A percentile compares a stretch with the other conserved stretches of the same genome.
Evolutionary conservation across 2,329 filamentous ascomycete species (phyloP).

Genomic region (Fusarium temperatum): DNA sequence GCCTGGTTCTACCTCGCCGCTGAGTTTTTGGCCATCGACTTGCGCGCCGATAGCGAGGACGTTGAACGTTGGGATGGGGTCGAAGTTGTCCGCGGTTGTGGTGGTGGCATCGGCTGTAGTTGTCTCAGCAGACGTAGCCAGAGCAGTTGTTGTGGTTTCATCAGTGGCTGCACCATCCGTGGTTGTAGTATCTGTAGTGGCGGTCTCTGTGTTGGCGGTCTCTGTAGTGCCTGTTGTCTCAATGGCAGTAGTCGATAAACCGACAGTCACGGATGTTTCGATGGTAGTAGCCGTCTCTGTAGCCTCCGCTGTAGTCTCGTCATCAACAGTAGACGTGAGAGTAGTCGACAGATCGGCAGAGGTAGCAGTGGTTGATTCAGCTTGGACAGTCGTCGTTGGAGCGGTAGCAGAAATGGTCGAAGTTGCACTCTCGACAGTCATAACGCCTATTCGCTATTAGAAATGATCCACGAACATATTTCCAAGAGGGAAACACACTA

Average conservation of each 20-base stretch:
- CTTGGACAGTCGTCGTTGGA: neutral
- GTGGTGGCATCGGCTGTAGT: neutral
- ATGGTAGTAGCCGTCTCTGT: neutral
- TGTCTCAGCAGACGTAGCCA: neutral
- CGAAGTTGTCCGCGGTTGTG: neutral
- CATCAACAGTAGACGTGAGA: neutral
- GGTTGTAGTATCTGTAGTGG: neutral
- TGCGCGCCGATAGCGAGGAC: neutral
- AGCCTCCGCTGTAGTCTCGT: neutral
- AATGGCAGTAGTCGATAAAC: neutral
- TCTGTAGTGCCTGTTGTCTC: neutral
- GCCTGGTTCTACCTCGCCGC: neutral
- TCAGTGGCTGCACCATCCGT: neutral
- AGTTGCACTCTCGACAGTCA: neutral
- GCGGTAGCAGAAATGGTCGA: neutral
- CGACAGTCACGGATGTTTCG: neutral
- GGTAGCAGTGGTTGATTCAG: neutral
- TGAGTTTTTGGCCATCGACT: neutral
- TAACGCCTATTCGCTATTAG: neutral
- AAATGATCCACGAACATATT: neutral
- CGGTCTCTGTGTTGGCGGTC: neutral
- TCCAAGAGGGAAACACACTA: neutral
- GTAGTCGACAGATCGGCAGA: neutral
- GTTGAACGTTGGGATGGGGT: neutral
- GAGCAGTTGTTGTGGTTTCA: rapidly evolving